Base-by-base conservation (phyloP, 805 yeast genomes). In the Zygosaccharomyces gambellarensis region DNA sequence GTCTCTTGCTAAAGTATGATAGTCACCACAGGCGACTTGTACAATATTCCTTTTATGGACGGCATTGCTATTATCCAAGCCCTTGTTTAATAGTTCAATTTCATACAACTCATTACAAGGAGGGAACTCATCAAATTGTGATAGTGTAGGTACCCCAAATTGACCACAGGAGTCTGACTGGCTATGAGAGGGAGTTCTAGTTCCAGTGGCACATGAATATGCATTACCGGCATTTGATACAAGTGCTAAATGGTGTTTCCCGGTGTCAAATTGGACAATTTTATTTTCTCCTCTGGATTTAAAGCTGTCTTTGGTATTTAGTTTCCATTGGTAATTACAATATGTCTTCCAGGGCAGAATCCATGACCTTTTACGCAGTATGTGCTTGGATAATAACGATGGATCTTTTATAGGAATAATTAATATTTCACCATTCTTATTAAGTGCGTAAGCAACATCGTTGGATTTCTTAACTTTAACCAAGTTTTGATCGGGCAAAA, bases 1-100 rank as follows among this genome's bases (percentile, higher is more conserved):
- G 57, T 87, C 92, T n/a, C 78, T 64, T 5, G 82, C 92, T 30
- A 90, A 64, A 3, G 90, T 79, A 67, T 89, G 95, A 63, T 73
- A 74, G 43, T 75, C 73, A 8, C 98, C 97, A 50, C 87, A 72
- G 0, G 94, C 87, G 38, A 92, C 76, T 56, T 79, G 71, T 3
- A 60, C 67, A 46, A 88, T 80, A 1, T 59, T 54, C 48, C 92
- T 72, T 5, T 74, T 52, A 7, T 48, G 38, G 14, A 71, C 50
- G 29, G 25, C 39, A 52, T 56, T 47, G 2, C 46, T 43, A 10
- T 51, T 52, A 27, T 47, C 51, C 3, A 59, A 40, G 8, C 52
- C 50, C n/a, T 53, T 57, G 34, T 66, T 67, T 19, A 67, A 45
- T n/a, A 67, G 57, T 47, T 66, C 69, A 30, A 65, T 56, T 38